phyloP scores from a whole-genome alignment of 2,329 filamentous ascomycete genomes.

The Hymenoscyphus scutula region DNA sequence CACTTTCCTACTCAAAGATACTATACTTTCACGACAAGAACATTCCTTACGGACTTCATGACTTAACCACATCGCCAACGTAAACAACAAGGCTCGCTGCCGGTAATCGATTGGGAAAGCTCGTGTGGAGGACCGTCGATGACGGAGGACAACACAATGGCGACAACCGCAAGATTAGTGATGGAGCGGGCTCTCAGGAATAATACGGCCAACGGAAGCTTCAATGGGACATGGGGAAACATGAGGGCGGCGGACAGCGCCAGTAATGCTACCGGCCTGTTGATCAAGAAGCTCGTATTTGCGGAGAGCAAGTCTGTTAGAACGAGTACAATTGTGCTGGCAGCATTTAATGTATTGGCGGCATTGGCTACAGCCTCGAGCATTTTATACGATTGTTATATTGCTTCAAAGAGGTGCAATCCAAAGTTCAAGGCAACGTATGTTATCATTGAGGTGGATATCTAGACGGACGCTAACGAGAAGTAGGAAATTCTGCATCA shows the following conservation, averaged over 20 bases:
- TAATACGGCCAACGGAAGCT: slow-evolving; percentile 6
- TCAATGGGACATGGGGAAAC: slow-evolving; percentile 6
- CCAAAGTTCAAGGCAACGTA: slow-evolving; percentile 42
- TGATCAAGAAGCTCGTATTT: slow-evolving; percentile 35
- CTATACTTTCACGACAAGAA: slow-evolving; percentile 17
- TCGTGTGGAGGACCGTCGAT: slow-evolving; percentile 20
- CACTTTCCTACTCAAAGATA: slow-evolving; percentile 19
- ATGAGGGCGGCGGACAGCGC: slow-evolving; percentile 9
- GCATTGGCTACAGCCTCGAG: slow-evolving; percentile 55
- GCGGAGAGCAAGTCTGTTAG: slow-evolving; percentile 51
- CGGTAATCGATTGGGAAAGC: slow-evolving; percentile 21
- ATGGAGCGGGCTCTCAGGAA: slow-evolving; percentile 24
- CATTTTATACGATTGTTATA: slow-evolving; percentile 52
- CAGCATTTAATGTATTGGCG: slow-evolving; percentile 58
- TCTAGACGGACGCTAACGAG: slow-evolving; percentile 26
- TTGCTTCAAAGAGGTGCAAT: slow-evolving; percentile 35
- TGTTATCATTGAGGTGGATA: slow-evolving; percentile 41
- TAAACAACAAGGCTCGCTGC: slow-evolving; percentile 35
- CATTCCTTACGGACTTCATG: slow-evolving; percentile 32
- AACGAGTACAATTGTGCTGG: slow-evolving; percentile 60
- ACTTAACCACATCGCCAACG: slow-evolving; percentile 32
- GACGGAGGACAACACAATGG: slow-evolving; percentile 23
- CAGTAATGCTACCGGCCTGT: slow-evolving; percentile 17
- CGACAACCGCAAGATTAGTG: slow-evolving; percentile 28
- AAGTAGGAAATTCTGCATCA: slow-evolving; percentile 35